These are phyloP conservation scores for Botrytis cinerea DNA, from an alignment of 2,329 filamentous ascomycete genomes.

Conservation along the genomic window DNA sequence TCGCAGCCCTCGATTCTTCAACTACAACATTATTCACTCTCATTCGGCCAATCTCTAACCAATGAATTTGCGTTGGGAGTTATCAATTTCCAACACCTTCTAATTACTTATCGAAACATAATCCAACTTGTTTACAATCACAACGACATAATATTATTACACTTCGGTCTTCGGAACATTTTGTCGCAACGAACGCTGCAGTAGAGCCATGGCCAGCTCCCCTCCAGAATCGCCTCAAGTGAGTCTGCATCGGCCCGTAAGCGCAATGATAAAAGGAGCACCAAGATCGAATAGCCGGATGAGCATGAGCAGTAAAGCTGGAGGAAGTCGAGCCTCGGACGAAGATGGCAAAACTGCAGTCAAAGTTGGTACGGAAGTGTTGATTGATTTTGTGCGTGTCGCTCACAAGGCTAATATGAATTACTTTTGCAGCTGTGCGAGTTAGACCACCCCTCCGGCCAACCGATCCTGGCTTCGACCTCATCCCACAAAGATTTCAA, in stretches of 20 bases:
- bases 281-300: constrained; percentile 79
- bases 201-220: constrained; percentile 62
- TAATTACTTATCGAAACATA: constrained; percentile 2
- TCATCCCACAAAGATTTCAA: constrained; percentile 95
- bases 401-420: constrained; percentile 23
- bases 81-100: background rate
- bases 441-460: constrained; percentile 83
- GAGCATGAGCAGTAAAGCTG: constrained; percentile 77
- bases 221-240: constrained; percentile 66
- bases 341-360: constrained; percentile 89
- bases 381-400: background rate
- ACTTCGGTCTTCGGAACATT: constrained; percentile 28
- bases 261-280: constrained; percentile 71
- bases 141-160: constrained; percentile 5
- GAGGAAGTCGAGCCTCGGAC: constrained; percentile 83
- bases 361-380: constrained; percentile 79
- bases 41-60: background rate
- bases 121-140: constrained; percentile 6
- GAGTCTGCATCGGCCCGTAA: constrained; percentile 69
- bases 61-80: constrained; percentile 7
- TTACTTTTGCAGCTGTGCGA: constrained; percentile 69
- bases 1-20: background rate
- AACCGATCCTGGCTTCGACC: constrained; percentile 86
- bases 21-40: constrained; percentile 19
- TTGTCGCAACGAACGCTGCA: constrained; percentile 40